A percentile compares a stretch with the other conserved stretches of the same genome.
phyloP scores from a whole-genome alignment of 2,329 filamentous ascomycete species.

The Paraconiothyrium brasiliense region DNA sequence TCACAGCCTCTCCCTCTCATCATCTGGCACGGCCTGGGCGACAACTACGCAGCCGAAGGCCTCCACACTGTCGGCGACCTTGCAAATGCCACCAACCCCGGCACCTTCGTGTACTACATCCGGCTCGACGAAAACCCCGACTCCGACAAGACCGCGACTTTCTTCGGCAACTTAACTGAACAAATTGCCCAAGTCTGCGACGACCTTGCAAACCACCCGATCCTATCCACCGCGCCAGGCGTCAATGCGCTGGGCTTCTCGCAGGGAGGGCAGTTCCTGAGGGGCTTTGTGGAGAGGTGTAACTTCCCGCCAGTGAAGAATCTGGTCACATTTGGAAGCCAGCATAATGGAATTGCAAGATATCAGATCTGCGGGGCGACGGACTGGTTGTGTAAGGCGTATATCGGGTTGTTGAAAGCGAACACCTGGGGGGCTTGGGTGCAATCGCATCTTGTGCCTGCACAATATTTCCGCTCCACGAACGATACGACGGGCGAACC shows the following conservation, averaged over 20 bases:
- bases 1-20: conserved; percentile 75
- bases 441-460: conserved; percentile 83
- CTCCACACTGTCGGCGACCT: conserved; percentile 76
- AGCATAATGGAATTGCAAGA: conserved; percentile 89
- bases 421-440: conserved; percentile 84
- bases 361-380: conserved; percentile 76
- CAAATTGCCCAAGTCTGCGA: conserved; percentile 81
- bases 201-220: conserved; percentile 77
- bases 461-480: conserved; percentile 89
- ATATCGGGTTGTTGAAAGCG: conserved; percentile 77
- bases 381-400: conserved; percentile 84
- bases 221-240: conserved; percentile 81
- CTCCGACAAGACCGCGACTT: conserved; percentile 82
- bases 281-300: conserved; percentile 88
- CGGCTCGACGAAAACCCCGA: conserved; percentile 72
- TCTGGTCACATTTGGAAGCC: conserved; percentile 87
- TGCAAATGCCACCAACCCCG: conserved; percentile 76
- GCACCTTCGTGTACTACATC: conserved; percentile 84
- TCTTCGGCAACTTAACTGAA: conserved; percentile 86
- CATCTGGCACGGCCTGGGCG: conserved; percentile 91
- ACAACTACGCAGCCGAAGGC: conserved; percentile 79
- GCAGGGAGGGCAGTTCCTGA: conserved; percentile 95
- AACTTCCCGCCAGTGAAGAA: conserved; percentile 77
- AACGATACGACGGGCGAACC: conserved; percentile 64
- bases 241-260: conserved; percentile 94